Conservation (phyloP, 371 early-diverging fungal species). For the Mucor racemosus region DNA sequence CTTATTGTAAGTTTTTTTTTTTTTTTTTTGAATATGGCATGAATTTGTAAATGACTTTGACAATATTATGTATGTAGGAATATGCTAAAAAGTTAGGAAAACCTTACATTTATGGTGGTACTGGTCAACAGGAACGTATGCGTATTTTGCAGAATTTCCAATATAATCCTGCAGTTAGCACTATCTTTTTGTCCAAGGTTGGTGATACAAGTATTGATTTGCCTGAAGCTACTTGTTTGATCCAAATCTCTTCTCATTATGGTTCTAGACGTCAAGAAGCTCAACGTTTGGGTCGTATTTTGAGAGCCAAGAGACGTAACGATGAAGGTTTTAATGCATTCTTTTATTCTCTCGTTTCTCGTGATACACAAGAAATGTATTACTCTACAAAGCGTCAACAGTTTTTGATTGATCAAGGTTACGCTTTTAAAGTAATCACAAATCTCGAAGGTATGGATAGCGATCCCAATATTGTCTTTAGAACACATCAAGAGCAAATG, state of each 20-base stretch:
- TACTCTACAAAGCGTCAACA: conserved; percentile 99
- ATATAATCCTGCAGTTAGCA: conserved; percentile 92
- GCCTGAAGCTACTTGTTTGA: conserved; percentile 99
- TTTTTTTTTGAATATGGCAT: not conserved
- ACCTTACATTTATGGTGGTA: conserved; percentile 98
- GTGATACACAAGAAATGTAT: conserved; percentile 99
- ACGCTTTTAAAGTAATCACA: conserved; percentile 97
- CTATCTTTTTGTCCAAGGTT: conserved; percentile 98
- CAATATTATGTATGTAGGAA: conserved; percentile 41
- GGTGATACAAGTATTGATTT: conserved; percentile 99
- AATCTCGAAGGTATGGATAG: conserved; percentile 82
- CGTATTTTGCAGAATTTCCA: conserved; percentile 96
- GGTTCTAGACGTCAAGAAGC: conserved; percentile 99
- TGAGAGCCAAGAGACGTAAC: conserved; percentile 97
- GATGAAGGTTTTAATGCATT: conserved; percentile 97
- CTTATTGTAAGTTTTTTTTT: conserved; percentile 79
- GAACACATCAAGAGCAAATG: conserved; percentile 81
- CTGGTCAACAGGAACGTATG: conserved; percentile 95
- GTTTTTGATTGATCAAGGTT: conserved; percentile 99
- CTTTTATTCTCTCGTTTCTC: conserved; percentile 98
- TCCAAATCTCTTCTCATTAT: conserved; percentile 99
- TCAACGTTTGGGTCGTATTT: conserved; percentile 95
- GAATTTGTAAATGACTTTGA: not conserved
- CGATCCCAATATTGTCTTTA: conserved; percentile 74
- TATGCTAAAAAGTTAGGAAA: conserved; percentile 93